Evolutionary conservation across 163 green algal genomes (phyloP).

Genomic region (Coccomyxa subellipsoidea): DNA sequence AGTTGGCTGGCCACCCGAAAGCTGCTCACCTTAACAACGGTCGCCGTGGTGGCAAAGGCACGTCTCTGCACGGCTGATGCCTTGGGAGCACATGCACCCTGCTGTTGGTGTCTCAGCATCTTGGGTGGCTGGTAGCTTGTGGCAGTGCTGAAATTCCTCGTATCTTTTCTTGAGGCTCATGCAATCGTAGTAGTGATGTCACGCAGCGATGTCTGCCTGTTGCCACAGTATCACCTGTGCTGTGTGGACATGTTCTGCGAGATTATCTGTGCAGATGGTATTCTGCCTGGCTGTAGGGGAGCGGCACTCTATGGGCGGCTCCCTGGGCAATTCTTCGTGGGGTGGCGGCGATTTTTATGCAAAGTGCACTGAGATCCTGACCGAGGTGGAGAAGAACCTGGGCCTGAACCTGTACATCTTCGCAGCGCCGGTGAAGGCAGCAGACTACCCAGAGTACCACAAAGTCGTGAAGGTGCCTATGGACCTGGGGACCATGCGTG

Average conservation of each 20-base stretch:
- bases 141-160: neutral
- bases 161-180: neutral
- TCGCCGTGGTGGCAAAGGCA: neutral
- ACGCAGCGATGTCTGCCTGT: too few species aligned
- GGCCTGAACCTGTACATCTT: constrained; percentile 15
- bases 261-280: neutral
- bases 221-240: too few species aligned
- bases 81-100: neutral
- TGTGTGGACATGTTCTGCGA: neutral
- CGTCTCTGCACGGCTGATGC: neutral
- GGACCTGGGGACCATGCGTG: constrained; percentile 43
- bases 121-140: neutral
- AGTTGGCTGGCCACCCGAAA: neutral
- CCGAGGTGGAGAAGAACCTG: constrained; percentile 12
- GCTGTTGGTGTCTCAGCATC: neutral
- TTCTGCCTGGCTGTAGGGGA: neutral
- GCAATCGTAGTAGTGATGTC: neutral
- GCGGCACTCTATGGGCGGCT: neutral
- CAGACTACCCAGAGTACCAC: constrained; percentile 47
- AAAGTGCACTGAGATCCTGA: constrained; percentile 22
- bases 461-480: constrained; percentile 45
- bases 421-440: constrained; percentile 29
- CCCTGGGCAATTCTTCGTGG: neutral
- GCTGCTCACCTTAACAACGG: neutral
- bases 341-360: neutral